These are phyloP conservation scores for Colletotrichum phormii DNA, from an alignment of 2,329 filamentous ascomycete genomes.

Conservation along the genomic window DNA sequence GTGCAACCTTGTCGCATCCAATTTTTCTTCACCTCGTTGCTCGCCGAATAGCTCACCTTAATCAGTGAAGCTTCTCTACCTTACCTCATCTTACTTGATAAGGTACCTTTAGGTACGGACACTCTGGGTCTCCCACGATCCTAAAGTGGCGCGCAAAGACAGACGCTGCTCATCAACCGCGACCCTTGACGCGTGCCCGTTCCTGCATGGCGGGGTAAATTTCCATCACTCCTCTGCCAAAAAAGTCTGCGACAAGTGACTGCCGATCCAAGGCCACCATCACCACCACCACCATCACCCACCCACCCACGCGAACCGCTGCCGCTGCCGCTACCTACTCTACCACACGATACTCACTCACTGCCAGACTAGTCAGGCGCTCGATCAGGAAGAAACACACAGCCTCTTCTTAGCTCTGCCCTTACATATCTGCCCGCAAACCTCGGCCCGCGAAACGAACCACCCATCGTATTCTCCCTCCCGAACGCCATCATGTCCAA, in stretches of 20 bases:
- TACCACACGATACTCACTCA: background rate
- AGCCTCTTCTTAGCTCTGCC: background rate
- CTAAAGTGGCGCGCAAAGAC: slow-evolving; percentile 18
- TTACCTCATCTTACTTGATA: background rate
- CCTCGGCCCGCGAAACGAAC: background rate
- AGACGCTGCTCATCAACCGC: slow-evolving; percentile 22
- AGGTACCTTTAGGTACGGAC: background rate
- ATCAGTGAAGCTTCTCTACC: no score
- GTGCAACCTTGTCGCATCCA: background rate
- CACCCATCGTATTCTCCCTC: background rate
- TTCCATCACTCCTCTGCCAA: slow-evolving; percentile 21
- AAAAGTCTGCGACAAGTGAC: slow-evolving; percentile 16
- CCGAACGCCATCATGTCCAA: slow-evolving; percentile 77
- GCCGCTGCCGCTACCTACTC: background rate
- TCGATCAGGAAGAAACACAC: background rate
- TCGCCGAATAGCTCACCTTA: no score
- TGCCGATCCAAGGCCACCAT: slow-evolving; percentile 2
- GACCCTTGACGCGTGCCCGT: slow-evolving; percentile 31
- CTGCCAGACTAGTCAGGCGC: no score
- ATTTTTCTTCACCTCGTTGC: background rate
- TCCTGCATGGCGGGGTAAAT: slow-evolving; percentile 39
- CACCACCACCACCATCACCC: no score
- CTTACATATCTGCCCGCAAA: slow-evolving; percentile 10
- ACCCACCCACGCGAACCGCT: background rate
- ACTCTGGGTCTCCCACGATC: background rate